Evolutionary conservation across 805 yeast species (phyloP).

Genomic region (Hemisphaericaspora nanyangensis): DNA sequence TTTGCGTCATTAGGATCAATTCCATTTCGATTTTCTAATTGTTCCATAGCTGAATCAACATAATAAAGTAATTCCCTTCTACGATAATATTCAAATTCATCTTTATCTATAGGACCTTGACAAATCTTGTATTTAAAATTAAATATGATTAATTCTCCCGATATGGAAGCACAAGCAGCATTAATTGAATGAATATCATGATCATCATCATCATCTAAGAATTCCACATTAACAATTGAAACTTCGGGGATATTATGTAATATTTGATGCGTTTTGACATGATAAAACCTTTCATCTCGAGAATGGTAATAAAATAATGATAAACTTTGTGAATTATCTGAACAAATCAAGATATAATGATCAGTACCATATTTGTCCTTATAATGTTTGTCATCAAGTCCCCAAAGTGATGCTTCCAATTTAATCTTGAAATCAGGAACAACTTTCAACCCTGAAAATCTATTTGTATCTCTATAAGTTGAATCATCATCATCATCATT

Average conservation of each 20-base stretch:
- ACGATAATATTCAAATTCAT: constrained; percentile 10
- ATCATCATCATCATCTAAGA: constrained; percentile 10
- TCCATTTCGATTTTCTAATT: constrained; percentile 14
- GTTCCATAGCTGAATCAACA: constrained; percentile 26
- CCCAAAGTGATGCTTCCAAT: constrained; percentile 56
- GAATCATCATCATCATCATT: constrained; percentile 6
- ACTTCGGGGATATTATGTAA: constrained; percentile 56
- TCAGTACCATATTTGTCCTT: constrained; percentile 11
- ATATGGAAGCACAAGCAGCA: constrained; percentile 41
- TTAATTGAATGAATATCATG: constrained; percentile 21
- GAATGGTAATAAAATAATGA: constrained; percentile 35
- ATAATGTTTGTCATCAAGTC: constrained; percentile 43
- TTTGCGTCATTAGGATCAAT: constrained; percentile 4
- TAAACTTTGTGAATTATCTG: constrained; percentile 52
- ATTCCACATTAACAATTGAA: constrained; percentile 13
- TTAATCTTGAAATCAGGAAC: constrained; percentile 25
- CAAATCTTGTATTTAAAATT: constrained; percentile 24
- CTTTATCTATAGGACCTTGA: constrained; percentile 23
- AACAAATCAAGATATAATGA: constrained; percentile 39
- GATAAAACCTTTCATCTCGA: constrained; percentile 22
- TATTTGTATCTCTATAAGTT: constrained; percentile 2
- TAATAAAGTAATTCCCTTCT: constrained; percentile 15
- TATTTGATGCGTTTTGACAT: constrained; percentile 38
- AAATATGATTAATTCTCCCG: constrained; percentile 43
- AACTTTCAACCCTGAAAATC: constrained; percentile 18